Base-by-base conservation (phyloP, 495 filamentous ascomycete genomes). In the Penicillium desertorum region DNA sequence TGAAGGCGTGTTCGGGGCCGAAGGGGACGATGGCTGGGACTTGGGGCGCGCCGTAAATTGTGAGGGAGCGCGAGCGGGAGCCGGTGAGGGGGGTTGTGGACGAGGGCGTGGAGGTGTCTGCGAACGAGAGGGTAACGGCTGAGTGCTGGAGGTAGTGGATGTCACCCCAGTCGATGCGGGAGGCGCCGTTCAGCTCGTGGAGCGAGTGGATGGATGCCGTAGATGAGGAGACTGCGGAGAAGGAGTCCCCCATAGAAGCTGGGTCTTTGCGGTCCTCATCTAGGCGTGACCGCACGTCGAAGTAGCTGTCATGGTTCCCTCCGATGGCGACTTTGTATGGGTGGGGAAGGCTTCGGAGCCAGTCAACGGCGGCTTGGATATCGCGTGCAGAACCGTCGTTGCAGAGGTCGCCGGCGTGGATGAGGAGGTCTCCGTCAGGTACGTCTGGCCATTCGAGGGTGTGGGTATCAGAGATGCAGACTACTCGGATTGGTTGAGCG, bases 381-480 rank as follows among this genome's bases (percentile, higher is more conserved):
- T 90, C 86, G 10, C 78, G 75, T 4, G 80, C 76, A 17, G 82
- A 88, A 49, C 93, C 94, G 34, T 78, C 79, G 54, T 89, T 88
- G 47, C 84, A 83, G 57, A 97, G 72, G 69, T 98, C 93, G 9
- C 93, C 93, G 10, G 90, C 89, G 64, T 96, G 93, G 46, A 98
- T 89, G 8, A 98, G 77, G 25, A 97, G 74, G 61, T 97, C 94
- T 20, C 91, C 93, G 22, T 83, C 71, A 0, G 91, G 90, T 0
- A 96, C 71, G 23, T 82, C 67, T 1, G 64, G 60, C 25, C 83
- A 83, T 71, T 90, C 78, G 23, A 81, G 72, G 16, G 79, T 83
- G 67, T 98, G 93, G 8, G 93, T 96, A 70, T 98, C 93, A 1
- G 91, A 94, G 37, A 98, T 86, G 66, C 89, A 96, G 48, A 97